Conservation (phyloP, 768 basidiomycete genomes). For the Russula lepida region DNA sequence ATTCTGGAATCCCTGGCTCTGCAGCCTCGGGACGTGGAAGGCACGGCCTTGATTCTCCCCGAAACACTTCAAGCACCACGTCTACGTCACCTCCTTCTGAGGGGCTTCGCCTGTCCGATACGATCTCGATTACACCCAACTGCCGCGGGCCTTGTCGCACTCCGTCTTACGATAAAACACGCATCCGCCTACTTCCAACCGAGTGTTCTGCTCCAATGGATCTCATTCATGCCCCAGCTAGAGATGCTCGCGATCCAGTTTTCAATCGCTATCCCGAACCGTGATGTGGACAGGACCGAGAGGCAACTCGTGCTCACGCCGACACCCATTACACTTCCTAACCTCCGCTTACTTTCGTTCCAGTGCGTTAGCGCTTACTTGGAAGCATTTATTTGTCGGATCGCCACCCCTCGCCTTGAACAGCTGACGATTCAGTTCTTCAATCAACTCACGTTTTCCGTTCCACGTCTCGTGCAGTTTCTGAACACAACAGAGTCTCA, state of each 20-base stretch:
- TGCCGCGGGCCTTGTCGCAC: background rate
- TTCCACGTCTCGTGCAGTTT: too few species aligned
- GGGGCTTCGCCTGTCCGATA: background rate
- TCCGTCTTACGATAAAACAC: background rate
- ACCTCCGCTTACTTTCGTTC: background rate
- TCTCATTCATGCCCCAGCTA: background rate
- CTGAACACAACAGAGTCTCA: too few species aligned
- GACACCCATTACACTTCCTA: background rate
- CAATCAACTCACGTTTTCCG: background rate
- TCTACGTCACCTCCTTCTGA: background rate
- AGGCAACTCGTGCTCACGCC: background rate
- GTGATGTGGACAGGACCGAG: background rate
- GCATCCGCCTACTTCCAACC: background rate
- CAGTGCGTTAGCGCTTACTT: background rate
- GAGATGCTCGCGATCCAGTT: background rate
- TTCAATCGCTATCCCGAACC: background rate
- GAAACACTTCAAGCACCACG: background rate
- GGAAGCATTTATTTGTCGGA: background rate
- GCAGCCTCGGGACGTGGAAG: rapidly evolving
- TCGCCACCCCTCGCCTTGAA: background rate
- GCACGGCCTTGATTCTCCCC: background rate
- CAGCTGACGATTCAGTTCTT: background rate
- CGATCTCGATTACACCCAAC: background rate
- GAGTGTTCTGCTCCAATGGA: background rate
- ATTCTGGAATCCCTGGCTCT: background rate